phyloP scores from a whole-genome alignment of 441 rosid species.

The California macrophylla region DNA sequence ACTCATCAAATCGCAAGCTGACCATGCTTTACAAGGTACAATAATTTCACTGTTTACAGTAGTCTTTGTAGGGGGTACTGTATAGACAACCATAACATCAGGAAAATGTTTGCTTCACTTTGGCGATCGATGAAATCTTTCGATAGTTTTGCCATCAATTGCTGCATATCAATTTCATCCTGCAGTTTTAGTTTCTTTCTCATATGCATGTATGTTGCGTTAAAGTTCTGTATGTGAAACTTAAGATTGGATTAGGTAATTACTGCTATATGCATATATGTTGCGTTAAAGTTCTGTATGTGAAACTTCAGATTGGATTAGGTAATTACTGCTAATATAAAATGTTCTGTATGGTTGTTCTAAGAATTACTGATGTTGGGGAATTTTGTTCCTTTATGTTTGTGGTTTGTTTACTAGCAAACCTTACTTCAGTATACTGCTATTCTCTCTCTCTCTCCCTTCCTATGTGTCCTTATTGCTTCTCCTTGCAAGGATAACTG shows the following conservation, averaged over 20 bases:
- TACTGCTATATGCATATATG: background rate
- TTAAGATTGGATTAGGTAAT: background rate
- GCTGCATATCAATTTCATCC: background rate
- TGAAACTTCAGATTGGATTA: background rate
- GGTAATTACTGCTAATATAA: background rate
- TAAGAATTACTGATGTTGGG: background rate
- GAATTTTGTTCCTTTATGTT: background rate
- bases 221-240: background rate
- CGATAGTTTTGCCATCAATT: background rate
- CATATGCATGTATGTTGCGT: background rate
- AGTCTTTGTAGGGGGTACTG: background rate
- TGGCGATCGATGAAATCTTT: background rate
- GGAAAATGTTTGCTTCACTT: conserved; percentile 7
- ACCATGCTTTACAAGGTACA: conserved; percentile 96
- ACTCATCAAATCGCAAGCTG: conserved; percentile 66
- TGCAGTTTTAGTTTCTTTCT: background rate
- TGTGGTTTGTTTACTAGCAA: background rate
- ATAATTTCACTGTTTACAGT: background rate
- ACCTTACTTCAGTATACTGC: background rate
- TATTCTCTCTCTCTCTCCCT: background rate
- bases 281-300: background rate
- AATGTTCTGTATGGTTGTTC: background rate
- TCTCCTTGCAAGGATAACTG: background rate
- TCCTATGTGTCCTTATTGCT: background rate
- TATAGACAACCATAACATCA: background rate